Percentiles rank a stretch among this genome's conserved stretches.
Evolutionary conservation across 164 flowering plant species (phyloP).

Genomic region (Tetracentron sinense): DNA sequence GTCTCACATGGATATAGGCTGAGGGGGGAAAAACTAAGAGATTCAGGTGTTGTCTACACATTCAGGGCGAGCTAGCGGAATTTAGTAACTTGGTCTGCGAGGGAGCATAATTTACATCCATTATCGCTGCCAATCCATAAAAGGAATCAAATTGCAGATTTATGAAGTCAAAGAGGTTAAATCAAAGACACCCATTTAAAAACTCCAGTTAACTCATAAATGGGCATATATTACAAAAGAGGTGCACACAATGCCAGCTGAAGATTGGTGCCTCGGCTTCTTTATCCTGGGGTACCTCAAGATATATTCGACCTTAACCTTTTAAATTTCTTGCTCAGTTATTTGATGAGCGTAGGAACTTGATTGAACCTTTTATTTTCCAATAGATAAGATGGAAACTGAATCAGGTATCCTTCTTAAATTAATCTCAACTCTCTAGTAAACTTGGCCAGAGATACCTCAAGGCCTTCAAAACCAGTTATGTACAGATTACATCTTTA

Average conservation of each 20-base stretch:
- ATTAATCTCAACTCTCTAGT: background rate
- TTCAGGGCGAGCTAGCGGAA: background rate
- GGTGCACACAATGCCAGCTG: background rate
- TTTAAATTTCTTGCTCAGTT: slow-evolving; percentile 17
- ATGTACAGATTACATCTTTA: background rate
- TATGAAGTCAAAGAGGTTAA: background rate
- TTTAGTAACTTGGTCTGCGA: background rate
- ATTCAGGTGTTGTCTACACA: background rate
- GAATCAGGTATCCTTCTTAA: background rate
- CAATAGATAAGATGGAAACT: background rate
- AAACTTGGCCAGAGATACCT: background rate
- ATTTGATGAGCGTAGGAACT: slow-evolving; percentile 12
- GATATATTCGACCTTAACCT: background rate
- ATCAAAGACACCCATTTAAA: background rate
- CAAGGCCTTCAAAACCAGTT: background rate
- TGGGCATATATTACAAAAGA: background rate
- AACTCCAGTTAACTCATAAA: background rate
- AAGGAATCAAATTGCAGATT: background rate
- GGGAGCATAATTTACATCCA: no score
- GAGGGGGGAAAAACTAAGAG: background rate
- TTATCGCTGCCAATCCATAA: background rate
- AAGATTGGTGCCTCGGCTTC: background rate
- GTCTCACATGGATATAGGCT: background rate
- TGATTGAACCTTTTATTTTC: background rate
- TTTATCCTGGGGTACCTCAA: background rate